Base-by-base conservation (phyloP, 2,329 filamentous ascomycete species). In the Polytolypa hystricis region DNA sequence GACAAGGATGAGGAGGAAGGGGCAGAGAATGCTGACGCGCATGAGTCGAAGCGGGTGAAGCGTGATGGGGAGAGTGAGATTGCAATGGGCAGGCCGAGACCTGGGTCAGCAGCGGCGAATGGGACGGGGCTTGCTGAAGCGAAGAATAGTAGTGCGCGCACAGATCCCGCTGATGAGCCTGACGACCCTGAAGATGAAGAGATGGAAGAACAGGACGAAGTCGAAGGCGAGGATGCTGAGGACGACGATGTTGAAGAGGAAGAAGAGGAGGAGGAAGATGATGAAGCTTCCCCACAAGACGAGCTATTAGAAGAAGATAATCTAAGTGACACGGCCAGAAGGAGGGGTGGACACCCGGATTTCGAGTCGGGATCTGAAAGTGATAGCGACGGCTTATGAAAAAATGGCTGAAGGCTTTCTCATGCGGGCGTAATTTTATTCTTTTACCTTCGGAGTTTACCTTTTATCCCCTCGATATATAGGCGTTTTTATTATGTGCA, bases 1-100 rank as follows among this genome's bases (percentile, higher is more conserved):
- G 54, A 67, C 71, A 43, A 74, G 78, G 49, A 64, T 87, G 51
- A 32, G 10, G 45, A 39, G 8, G 43, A 80, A 70, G 46, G 73
- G 69, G 62, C 77, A 77, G 21, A 78, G 20, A 15, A n/a, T 16
- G 32, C 15, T 86, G 81, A 73, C 11, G 34, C 38, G 28, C 44
- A 40, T 2, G 48, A 42, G 23, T 44, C 43, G 27, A 51, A 49
- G 35, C 30, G 45, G 17, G 17, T 42, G 15, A 47, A 47, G 35
- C 29, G 43, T 11, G 45, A 52, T 33, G 44, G 40, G 18, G 47
- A 54, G 37, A 42, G 46, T 4, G 42, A 42, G 35, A 47, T 41
- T 40, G 33, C 34, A 32, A 44, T 48, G 48, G 48, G 11, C 3
- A 48, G 38, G 42, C 42, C 10, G 45, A 45, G 39, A 30, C 16